These are phyloP conservation scores for Rhododendron williamsianum DNA, from an alignment of 148 eudicot genomes.

Conservation along the genomic window DNA sequence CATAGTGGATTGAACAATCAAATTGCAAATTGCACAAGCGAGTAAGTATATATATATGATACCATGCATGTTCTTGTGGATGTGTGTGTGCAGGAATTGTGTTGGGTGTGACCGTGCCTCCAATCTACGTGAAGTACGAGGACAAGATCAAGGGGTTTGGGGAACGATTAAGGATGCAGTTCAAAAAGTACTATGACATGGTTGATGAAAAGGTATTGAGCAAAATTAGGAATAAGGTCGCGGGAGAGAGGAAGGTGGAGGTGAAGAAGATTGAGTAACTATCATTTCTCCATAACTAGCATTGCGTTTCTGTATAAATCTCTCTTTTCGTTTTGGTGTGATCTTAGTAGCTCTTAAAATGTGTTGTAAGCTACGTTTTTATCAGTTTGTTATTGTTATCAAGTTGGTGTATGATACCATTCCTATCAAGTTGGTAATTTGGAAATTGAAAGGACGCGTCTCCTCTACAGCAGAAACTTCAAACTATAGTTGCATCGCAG, in stretches of 20 bases:
- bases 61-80: background rate
- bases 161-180: slow-evolving; percentile 17
- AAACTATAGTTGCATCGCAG: too few relatives aligned
- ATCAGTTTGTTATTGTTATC: too few relatives aligned
- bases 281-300: background rate
- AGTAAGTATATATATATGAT: background rate
- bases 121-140: slow-evolving; percentile 19
- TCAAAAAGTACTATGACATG: slow-evolving; percentile 9
- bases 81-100: slow-evolving; percentile 11
- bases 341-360: background rate
- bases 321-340: background rate
- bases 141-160: slow-evolving; percentile 18
- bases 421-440: too few relatives aligned
- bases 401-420: too few relatives aligned
- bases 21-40: too few relatives aligned
- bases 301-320: background rate
- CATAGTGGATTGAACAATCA: background rate
- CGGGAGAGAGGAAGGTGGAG: background rate
- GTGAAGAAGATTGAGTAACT: background rate
- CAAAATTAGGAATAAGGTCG: slow-evolving; percentile 6
- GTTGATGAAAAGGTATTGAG: slow-evolving; percentile 15
- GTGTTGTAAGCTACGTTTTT: background rate
- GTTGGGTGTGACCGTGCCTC: slow-evolving; percentile 13
- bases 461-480: too few relatives aligned
- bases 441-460: too few relatives aligned